Evolutionary conservation across 1,139 yeast species (phyloP), one percentile per base, ranked within the genome.

Genomic region (Candida dubliniensis): DNA sequence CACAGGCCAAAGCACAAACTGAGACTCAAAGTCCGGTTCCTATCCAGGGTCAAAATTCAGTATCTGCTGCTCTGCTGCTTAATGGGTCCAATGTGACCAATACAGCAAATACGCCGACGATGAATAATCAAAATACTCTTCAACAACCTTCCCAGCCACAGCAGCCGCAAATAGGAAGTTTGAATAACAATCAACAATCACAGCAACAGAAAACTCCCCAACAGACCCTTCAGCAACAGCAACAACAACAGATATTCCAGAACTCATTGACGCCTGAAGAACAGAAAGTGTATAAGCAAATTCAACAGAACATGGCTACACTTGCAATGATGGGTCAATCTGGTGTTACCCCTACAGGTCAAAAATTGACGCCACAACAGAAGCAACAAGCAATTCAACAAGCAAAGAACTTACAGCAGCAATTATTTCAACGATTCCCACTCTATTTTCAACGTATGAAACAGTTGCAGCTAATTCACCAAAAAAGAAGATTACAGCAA

Each of bases 181-280:
- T 41, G 32, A 55, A 45, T 29, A 37, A 33, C 18, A 55, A 44
- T 37, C 54, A 39, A 30, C 47, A 34, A 13, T 48, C 44, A 29
- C 56, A 44, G 33, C 51, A 34, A 31, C 54, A 44, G 31, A 53
- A 42, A 35, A 34, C 35, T 14, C 45, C 50, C n/a, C 56, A 54
- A 29, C 47, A 52, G 32, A 45, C 63, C 5, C 54, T 64, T 32
- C 64, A 64, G 43, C 77, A 71, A 45, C 76, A 71, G 41, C 77
- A 73, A 45, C 77, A 72, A 47, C 77, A 73, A 51, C 77, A 73
- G 47, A 65, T 74, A 24, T 72, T 74, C 65, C 77, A 69, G 42
- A 67, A 56, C 47, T 60, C 75, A 7, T 61, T 74, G 36, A 58
- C 69, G 3, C 72, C 76, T 2, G 74, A 71, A 44, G 78, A 74